phyloP scores from a whole-genome alignment of 768 basidiomycete species.

The Coprinellus micaceus region DNA sequence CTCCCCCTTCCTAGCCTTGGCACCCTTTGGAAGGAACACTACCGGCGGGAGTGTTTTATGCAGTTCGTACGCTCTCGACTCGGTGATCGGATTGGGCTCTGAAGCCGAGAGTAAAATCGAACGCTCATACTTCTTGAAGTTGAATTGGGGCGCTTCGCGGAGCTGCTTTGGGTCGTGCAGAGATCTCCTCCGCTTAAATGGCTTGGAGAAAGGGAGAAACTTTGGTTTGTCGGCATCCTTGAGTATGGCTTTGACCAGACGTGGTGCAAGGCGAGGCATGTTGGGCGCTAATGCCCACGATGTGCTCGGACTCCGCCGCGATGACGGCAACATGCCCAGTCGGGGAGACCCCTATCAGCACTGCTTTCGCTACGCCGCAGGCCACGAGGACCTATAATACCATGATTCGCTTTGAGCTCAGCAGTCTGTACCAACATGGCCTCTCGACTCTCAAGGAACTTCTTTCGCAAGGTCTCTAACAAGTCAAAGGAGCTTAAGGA shows the following conservation, averaged over 20 bases:
- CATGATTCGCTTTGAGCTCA: background rate
- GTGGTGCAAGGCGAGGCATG: slow-evolving; percentile 73
- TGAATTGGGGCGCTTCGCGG: slow-evolving; percentile 39
- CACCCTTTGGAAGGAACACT: slow-evolving; percentile 29
- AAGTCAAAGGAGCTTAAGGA: slow-evolving; percentile 26
- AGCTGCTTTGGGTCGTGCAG: slow-evolving; percentile 28
- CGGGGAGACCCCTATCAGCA: background rate
- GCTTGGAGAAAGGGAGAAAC: slow-evolving; percentile 23
- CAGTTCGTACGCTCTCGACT: slow-evolving; percentile 42
- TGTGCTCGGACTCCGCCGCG: background rate
- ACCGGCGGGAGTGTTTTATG: slow-evolving; percentile 60
- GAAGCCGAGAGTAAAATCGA: slow-evolving; percentile 58
- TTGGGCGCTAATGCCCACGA: background rate
- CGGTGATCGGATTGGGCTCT: slow-evolving; percentile 50
- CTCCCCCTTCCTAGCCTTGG: slow-evolving; percentile 16
- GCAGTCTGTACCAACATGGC: slow-evolving; percentile 20
- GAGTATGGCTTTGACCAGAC: slow-evolving; percentile 46
- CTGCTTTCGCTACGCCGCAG: background rate
- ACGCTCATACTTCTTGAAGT: slow-evolving; percentile 39
- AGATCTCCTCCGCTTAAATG: slow-evolving; percentile 24
- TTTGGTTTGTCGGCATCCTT: slow-evolving; percentile 21
- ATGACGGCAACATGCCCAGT: too few relatives aligned
- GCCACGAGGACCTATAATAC: background rate
- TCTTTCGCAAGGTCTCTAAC: slow-evolving; percentile 33
- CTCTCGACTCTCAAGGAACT: slow-evolving; percentile 30